phyloP scores from a whole-genome alignment of 1,284 basidiomycete species.

The Ustilago trichophora region DNA sequence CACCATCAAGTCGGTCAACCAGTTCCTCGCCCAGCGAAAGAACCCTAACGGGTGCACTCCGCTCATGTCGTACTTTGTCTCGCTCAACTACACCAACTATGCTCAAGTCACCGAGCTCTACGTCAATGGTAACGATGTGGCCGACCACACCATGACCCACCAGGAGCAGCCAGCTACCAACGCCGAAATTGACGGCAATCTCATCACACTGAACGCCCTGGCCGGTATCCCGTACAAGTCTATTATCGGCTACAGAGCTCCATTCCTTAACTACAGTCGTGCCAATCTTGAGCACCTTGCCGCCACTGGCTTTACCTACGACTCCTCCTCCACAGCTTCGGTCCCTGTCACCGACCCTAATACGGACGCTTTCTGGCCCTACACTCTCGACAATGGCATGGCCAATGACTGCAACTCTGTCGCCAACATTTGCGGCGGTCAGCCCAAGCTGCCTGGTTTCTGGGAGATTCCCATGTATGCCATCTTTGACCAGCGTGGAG shows the following conservation, averaged over 20 bases:
- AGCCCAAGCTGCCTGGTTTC: slow-evolving; percentile 77
- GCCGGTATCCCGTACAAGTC: slow-evolving; percentile 78
- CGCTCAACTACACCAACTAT: slow-evolving; percentile 79
- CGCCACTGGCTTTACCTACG: slow-evolving; percentile 75
- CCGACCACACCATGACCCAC: slow-evolving; percentile 89
- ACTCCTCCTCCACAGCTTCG: slow-evolving; percentile 75
- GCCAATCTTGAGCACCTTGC: slow-evolving; percentile 74
- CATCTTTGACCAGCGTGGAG: slow-evolving; percentile 49
- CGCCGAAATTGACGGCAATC: slow-evolving; percentile 76
- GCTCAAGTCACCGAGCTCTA: slow-evolving; percentile 82
- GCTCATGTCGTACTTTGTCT: slow-evolving; percentile 67
- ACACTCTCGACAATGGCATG: slow-evolving; percentile 73
- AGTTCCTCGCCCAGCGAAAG: slow-evolving; percentile 78
- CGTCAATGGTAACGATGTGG: slow-evolving; percentile 84
- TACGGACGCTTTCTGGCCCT: slow-evolving; percentile 74
- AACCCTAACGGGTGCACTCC: slow-evolving; percentile 83
- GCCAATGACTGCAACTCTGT: slow-evolving; percentile 79
- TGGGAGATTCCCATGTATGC: slow-evolving; percentile 61
- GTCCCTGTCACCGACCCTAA: slow-evolving; percentile 75
- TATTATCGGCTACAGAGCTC: slow-evolving; percentile 80
- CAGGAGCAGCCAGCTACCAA: slow-evolving; percentile 72
- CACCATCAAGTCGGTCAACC: slow-evolving; percentile 76
- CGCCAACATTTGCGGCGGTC: slow-evolving; percentile 73
- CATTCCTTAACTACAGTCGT: slow-evolving; percentile 76
- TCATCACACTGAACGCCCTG: slow-evolving; percentile 80